phyloP scores from a whole-genome alignment of 2,329 filamentous ascomycete species.

The Bipolaris cookei region DNA sequence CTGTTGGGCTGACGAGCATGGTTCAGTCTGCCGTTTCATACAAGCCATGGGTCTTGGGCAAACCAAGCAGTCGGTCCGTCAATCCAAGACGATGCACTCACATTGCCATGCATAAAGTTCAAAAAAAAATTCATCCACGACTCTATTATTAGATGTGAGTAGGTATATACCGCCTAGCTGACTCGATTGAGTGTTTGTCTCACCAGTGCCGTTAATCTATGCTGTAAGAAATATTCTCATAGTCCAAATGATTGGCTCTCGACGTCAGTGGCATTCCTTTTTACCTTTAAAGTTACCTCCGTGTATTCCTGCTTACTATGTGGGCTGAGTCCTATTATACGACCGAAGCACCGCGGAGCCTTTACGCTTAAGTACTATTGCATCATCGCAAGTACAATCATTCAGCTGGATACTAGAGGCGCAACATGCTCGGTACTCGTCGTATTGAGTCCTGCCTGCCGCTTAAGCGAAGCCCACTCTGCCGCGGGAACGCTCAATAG shows the following conservation, averaged over 20 bases:
- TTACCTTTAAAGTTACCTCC: background rate
- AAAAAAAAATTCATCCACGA: background rate
- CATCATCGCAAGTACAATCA: background rate
- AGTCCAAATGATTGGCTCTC: background rate
- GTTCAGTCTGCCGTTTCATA: constrained; percentile 17
- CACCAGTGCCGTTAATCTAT: background rate
- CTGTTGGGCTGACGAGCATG: background rate
- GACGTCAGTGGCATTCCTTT: background rate
- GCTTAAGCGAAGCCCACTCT: constrained; percentile 45
- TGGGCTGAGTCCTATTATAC: background rate
- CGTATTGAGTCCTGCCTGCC: constrained; percentile 21
- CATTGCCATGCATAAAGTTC: background rate
- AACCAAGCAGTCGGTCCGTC: constrained; percentile 11
- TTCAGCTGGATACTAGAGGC: constrained; percentile 17
- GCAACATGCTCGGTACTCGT: constrained; percentile 35
- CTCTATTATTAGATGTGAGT: background rate
- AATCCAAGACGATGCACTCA: background rate
- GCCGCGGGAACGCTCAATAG: constrained; percentile 49
- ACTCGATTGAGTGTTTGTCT: background rate
- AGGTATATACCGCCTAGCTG: background rate
- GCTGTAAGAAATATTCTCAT: no score
- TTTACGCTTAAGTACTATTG: background rate
- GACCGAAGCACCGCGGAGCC: background rate
- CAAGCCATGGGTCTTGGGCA: background rate
- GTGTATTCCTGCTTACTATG: background rate